Evolutionary conservation across 108 stramenopile species (phyloP).

Genomic region (Cyclostephanos tholiformis): DNA sequence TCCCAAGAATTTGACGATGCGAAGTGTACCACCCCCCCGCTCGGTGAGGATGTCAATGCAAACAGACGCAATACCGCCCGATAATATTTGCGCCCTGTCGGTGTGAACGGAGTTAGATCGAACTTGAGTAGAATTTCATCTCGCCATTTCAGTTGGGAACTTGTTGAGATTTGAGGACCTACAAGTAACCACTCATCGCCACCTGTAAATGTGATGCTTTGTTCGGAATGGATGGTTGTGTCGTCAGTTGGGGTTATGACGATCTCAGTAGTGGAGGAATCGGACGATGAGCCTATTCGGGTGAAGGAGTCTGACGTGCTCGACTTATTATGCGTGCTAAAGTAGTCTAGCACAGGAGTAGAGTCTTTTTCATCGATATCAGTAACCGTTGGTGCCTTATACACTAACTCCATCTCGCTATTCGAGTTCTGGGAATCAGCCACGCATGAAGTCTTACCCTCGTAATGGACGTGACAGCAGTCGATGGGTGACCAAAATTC

Average conservation of each 20-base stretch:
- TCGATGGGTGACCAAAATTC: slow-evolving; percentile 11
- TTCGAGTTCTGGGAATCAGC: neutral
- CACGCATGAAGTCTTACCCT: neutral
- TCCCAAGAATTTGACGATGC: slow-evolving; percentile 31
- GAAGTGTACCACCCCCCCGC: slow-evolving; percentile 27
- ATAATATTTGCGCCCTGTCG: neutral
- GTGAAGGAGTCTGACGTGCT: neutral
- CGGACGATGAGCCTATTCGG: neutral
- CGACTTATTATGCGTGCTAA: neutral
- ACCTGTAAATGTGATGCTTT: neutral
- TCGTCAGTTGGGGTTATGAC: slow-evolving; percentile 23
- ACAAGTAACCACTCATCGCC: slow-evolving; percentile 8
- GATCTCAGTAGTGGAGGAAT: slow-evolving; percentile 16
- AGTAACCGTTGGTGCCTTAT: neutral
- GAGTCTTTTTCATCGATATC: neutral
- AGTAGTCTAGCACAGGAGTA: neutral
- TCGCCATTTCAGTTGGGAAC: neutral
- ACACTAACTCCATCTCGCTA: neutral
- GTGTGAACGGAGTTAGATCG: slow-evolving; percentile 20
- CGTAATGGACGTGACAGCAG: neutral
- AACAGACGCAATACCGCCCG: slow-evolving; percentile 34
- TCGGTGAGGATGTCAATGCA: slow-evolving; percentile 31
- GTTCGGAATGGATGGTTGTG: slow-evolving; percentile 20
- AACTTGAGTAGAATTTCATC: slow-evolving; percentile 32
- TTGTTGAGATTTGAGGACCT: neutral